phyloP scores from a whole-genome alignment of 768 basidiomycete genomes.

The Thelephora aurantiotincta region DNA sequence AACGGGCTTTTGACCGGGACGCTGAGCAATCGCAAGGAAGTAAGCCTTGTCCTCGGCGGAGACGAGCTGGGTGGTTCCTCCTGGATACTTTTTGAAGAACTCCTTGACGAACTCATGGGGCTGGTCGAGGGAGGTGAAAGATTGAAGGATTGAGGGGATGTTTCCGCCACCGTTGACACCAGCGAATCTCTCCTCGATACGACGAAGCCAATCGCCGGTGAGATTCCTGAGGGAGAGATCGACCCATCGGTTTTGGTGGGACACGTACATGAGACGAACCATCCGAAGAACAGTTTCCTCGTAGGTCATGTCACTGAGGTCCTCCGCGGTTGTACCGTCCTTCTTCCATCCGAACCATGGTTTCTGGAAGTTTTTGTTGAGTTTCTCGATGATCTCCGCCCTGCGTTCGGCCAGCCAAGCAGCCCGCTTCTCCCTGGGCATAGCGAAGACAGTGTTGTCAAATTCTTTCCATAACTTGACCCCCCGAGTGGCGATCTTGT shows the following conservation, averaged over 20 bases:
- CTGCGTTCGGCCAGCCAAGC: constrained; percentile 80
- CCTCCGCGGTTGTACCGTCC: constrained; percentile 68
- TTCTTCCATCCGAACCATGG: constrained; percentile 98
- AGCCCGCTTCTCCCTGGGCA: constrained; percentile 90
- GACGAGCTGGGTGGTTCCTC: constrained; percentile 74
- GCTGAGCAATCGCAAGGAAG: constrained; percentile 91
- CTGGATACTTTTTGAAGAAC: constrained; percentile 79
- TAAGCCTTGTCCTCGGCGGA: constrained; percentile 89
- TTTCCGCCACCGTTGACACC: constrained; percentile 63
- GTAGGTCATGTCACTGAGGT: constrained; percentile 95
- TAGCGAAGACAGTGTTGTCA: constrained; percentile 88
- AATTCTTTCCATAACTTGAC: constrained; percentile 99
- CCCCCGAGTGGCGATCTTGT: constrained; percentile 95
- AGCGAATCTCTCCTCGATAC: constrained; percentile 90
- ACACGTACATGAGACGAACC: constrained; percentile 88
- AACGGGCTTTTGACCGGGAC: constrained; percentile 94
- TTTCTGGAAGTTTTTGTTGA: constrained; percentile 94
- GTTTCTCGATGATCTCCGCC: constrained; percentile 78
- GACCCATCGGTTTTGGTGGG: constrained; percentile 87
- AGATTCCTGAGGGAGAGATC: constrained; percentile 85
- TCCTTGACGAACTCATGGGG: constrained; percentile 61
- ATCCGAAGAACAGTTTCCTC: constrained; percentile 89
- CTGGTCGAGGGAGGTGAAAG: constrained; percentile 73
- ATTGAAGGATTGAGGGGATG: constrained; percentile 76
- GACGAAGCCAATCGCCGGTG: constrained; percentile 92